Base-by-base conservation (phyloP, 768 basidiomycete genomes). In the Calocybe indica region DNA sequence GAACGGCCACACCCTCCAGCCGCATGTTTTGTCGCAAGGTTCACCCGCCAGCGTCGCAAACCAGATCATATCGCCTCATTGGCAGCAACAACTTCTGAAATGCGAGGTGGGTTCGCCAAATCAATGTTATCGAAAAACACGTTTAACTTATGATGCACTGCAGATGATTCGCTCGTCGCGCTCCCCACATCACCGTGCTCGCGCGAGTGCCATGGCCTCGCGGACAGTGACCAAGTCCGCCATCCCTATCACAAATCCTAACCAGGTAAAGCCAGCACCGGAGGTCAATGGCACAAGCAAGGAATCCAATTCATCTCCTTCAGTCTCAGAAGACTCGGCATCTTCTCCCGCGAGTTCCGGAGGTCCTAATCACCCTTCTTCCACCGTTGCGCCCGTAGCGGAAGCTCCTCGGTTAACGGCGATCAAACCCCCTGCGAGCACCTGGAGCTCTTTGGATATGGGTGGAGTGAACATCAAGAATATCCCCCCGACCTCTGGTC, bases 391-490 rank as follows among this genome's bases (percentile, higher is more conserved):
- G 13, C 88, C 91, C 13, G 72, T 87, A 37, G 72, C 81, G 29
- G 80, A 83, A 61, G 76, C 78, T 14, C 77, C 82, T 38, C 78
- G 85, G 58, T 80, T 80, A 15, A 81, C 80, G 5, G 75, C 78
- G 38, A 70, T 72, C 37, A 78, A 79, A 52, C 80, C 84, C 6
- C 82, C 87, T 40, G 78, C 80, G 60, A 88, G 82, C 65, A 80
- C 79, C 8, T 99, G 95, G 94, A 85, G 70, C 29, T 89, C 90
- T 13, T 71, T 99, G 41, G 96, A 99, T 67, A 91, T 99, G 83
- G 95, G 96, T 46, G 96, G 96, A 11, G 84, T 96, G 55, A 81
- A 82, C 54, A 82, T 99, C 61, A 95, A 94, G 75, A 91, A 87
- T 54, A 75, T 99, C 43, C 89, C 94, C 33, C 69, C 82, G 5